phyloP scores from a whole-genome alignment of 345 rosid species.

The Trapa bicornis region DNA sequence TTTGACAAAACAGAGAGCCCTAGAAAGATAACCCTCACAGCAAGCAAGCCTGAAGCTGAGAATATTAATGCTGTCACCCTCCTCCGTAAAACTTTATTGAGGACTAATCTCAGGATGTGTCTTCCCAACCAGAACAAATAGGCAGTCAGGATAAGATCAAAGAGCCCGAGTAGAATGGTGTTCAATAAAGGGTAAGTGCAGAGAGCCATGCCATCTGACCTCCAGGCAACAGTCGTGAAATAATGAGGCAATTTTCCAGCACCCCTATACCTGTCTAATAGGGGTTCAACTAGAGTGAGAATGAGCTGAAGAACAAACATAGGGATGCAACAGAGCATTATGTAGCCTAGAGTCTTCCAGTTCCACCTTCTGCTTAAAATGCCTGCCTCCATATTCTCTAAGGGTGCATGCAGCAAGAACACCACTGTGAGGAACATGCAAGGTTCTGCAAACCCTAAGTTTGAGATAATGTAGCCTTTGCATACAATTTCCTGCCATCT shows the following conservation, averaged over 20 bases:
- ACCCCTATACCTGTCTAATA: conserved; percentile 36
- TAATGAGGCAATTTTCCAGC: conserved; percentile 39
- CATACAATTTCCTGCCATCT: conserved; percentile 81
- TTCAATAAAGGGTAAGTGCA: conserved; percentile 88
- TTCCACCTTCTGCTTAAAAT: conserved; percentile 66
- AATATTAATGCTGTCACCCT: conserved; percentile 74
- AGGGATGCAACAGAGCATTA: conserved; percentile 70
- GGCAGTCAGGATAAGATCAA: conserved; percentile 44
- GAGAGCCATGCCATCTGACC: conserved; percentile 30
- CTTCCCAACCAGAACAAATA: conserved; percentile 92
- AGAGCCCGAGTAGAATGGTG: conserved; percentile 71
- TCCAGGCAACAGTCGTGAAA: conserved; percentile 43
- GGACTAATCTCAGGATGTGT: conserved; percentile 71
- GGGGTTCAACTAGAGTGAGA: conserved; percentile 52
- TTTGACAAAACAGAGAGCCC: conserved; percentile 61
- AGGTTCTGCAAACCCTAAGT: conserved; percentile 95
- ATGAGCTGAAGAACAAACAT: conserved; percentile 71
- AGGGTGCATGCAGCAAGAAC: conserved; percentile 83
- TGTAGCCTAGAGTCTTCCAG: conserved; percentile 46
- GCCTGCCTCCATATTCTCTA: conserved; percentile 61
- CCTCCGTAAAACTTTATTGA: conserved; percentile 81
- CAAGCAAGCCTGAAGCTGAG: conserved; percentile 81
- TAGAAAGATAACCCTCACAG: conserved; percentile 70
- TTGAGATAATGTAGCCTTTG: conserved; percentile 82
- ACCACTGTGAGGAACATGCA: conserved; percentile 76